Evolutionary conservation across 2,329 filamentous ascomycete genomes (phyloP), one percentile per base, ranked within the genome.

Genomic region (Monascus ruber): DNA sequence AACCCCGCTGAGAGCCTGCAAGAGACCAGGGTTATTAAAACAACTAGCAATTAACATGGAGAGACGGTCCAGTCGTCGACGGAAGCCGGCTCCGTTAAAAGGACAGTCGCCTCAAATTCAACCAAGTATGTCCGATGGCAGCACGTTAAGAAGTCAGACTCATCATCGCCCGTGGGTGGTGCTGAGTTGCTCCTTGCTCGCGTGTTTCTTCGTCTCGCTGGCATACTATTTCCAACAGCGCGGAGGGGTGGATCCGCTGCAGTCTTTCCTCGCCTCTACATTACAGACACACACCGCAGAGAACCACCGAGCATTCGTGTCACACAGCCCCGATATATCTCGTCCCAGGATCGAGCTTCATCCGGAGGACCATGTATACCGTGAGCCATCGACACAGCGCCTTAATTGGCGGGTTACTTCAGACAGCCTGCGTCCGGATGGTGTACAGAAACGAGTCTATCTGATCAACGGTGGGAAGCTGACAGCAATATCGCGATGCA

Each of bases 401-500:
- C 50, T 62, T 26, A 42, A 58, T 38, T 72, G 67, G 67, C 60
- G 52, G 9, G 56, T 73, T 10, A 68, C 61, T 2, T 54, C 58
- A 11, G 60, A 46, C 1, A 29, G 50, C 26, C 51, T 58, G n/a
- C 56, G 59, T 2, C 69, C 69, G 5, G 71, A 76, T 48, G 72
- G 72, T 0, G 72, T 75, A 1, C 43, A 55, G n/a, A 73, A 72
- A 46, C 46, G 49, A 1, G 59, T 74, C 3, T 71, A 70, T 48
- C 54, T 71, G 3, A 64, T 76, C 42, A 75, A 76, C 45, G 64
- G 64, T 66, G 31, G 25, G 53, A 42, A 17, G n/a, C 25, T 6
- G 24, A 34, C n/a, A 24, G 17, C 33, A n/a, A 37, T 35, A 24
- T 26, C 39, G 10, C 7, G 24, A n/a, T 9, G 11, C 27, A n/a